Evolutionary conservation across 176 grass and related monocot species (phyloP), one percentile per base, ranked within the genome.

Genomic region (Pontederia paniculata): DNA sequence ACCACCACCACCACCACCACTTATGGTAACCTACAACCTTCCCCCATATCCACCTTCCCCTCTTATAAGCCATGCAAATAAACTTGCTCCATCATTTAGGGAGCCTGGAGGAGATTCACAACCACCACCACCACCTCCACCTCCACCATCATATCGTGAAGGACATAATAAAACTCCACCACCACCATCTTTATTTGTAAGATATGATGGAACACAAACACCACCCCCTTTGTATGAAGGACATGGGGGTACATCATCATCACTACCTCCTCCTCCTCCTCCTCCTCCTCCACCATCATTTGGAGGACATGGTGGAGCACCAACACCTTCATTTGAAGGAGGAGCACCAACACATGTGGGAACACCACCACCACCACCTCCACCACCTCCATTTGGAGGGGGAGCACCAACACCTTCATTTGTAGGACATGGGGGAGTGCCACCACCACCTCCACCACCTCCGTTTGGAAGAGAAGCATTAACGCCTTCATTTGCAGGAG

Each of bases 391-490:
- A 10, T 45, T 0, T 9, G 11, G 0, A 63, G 12, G 12, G 66
- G 28, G 12, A 12, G 46, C 10, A 48, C 18, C 12, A 15, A 2
- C 55, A 77, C 60, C 42, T 37, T 37, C 28, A 37, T 37, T 37
- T 37, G 28, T 5, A 37, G 7, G 7, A 37, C 28, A 37, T 37
- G 77, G 60, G 55, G 55, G 72, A 17, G 55, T 48, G 17, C 69
- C 64, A 0, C 80, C 85, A 17, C 46, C 55, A 16, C n/a, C n/a
- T n/a, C n/a, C n/a, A n/a, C 81, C 77, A 0, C 86, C 89, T 9
- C 84, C 71, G 6, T 71, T 73, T 57, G 66, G 73, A 80, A 76
- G 61, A 50, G n/a, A n/a, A n/a, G n/a, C n/a, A n/a, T n/a, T n/a
- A n/a, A n/a, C n/a, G n/a, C n/a, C n/a, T n/a, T n/a, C n/a, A n/a